Evolutionary conservation across 495 filamentous ascomycete species (phyloP).

Genomic region (Letharia columbiana): DNA sequence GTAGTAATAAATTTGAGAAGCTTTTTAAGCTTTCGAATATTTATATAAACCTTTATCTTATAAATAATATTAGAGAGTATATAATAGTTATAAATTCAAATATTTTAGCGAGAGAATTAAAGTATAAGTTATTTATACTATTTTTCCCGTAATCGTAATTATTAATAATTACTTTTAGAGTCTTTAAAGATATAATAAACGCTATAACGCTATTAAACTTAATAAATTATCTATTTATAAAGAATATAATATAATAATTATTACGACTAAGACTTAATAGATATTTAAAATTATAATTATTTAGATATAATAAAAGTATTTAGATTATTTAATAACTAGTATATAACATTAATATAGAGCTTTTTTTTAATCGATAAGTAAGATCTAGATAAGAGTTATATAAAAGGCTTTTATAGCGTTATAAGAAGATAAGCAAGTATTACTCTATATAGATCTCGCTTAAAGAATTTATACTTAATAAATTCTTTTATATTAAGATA

Average conservation of each 20-base stretch:
- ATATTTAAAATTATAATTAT: neutral
- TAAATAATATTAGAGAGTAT: neutral
- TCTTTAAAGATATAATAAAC: neutral
- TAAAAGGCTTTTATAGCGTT: neutral
- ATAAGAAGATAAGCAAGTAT: neutral
- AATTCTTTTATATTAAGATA: neutral
- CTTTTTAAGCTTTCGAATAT: neutral
- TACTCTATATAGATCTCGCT: neutral
- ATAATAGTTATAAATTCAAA: neutral
- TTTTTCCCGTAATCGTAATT: neutral
- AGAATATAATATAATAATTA: neutral
- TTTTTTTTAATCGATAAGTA: neutral
- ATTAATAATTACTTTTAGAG: neutral
- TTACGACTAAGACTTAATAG: neutral
- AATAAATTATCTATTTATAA: neutral
- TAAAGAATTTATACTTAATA: neutral
- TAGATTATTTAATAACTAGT: neutral
- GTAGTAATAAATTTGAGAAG: neutral
- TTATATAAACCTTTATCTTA: neutral
- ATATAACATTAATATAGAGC: neutral
- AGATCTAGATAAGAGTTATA: neutral
- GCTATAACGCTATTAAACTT: neutral
- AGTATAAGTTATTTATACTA: neutral
- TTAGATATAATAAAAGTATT: neutral
- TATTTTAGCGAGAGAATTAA: neutral